phyloP scores from a whole-genome alignment of 768 basidiomycete species.

The Rhodosporidiobolus sp. region DNA sequence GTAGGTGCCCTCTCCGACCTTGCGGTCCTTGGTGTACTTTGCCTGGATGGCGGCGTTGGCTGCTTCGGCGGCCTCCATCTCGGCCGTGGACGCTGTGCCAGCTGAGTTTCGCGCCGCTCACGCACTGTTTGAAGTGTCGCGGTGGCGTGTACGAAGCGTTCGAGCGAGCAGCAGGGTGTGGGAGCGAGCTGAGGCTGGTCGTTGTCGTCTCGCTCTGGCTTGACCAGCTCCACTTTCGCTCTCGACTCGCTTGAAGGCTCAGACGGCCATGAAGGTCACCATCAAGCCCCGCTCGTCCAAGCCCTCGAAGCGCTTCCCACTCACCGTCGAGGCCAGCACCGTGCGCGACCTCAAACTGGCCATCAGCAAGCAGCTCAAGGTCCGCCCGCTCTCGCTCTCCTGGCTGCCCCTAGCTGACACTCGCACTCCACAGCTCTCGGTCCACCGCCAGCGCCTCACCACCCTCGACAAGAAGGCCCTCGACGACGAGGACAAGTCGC shows the following conservation, averaged over 20 bases:
- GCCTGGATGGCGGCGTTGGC: conserved; percentile 34
- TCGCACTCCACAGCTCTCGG: neutral
- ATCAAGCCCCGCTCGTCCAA: conserved; percentile 21
- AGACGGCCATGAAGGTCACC: conserved; percentile 19
- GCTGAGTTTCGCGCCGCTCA: neutral
- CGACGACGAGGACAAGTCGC: conserved; percentile 62
- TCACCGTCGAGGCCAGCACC: conserved; percentile 53
- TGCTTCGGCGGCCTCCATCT: conserved; percentile 36
- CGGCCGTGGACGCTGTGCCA: neutral
- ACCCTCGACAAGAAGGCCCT: conserved; percentile 62
- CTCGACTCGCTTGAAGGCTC: neutral
- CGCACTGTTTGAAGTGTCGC: no score
- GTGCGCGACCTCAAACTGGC: conserved; percentile 67
- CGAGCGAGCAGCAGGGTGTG: neutral
- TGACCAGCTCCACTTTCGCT: neutral
- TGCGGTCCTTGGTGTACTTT: conserved; percentile 50
- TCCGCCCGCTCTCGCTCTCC: conserved; percentile 40
- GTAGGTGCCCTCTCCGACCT: conserved; percentile 68
- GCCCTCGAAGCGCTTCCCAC: conserved; percentile 35
- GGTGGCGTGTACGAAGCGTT: neutral
- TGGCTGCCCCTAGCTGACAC: conserved; percentile 44
- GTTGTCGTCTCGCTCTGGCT: neutral
- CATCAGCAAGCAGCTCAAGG: conserved; percentile 60
- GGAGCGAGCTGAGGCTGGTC: neutral
- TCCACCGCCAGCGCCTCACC: conserved; percentile 44